phyloP scores from a whole-genome alignment of 2,329 filamentous ascomycete genomes.

The Penicillium capsulatum region DNA sequence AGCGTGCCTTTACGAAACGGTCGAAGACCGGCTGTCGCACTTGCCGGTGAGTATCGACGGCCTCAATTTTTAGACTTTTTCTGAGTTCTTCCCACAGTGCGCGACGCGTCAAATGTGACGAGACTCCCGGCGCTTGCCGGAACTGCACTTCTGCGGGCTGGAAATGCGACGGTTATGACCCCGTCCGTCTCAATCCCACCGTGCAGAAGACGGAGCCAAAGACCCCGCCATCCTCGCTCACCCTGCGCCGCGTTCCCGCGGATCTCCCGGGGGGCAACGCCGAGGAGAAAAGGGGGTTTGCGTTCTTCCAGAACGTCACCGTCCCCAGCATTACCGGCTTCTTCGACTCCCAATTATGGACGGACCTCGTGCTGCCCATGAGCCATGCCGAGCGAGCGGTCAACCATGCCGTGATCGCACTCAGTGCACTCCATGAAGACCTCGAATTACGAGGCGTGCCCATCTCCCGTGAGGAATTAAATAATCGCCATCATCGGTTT shows the following conservation, averaged over 20 bases:
- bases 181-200: constrained; percentile 3
- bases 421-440: constrained; percentile 7
- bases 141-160: constrained; percentile 12
- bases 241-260: not conserved
- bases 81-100: constrained; percentile 2
- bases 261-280: not conserved
- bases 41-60: constrained; percentile 6
- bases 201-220: not conserved
- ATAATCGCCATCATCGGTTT: constrained; percentile 16
- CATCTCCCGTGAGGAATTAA: constrained; percentile 5
- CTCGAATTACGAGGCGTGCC: constrained; percentile 2
- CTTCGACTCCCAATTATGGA: constrained; percentile 5
- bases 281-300: constrained; percentile 4
- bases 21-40: constrained; percentile 7
- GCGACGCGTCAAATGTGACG: constrained; percentile 17
- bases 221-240: no score
- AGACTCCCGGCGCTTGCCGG: constrained; percentile 12
- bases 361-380: constrained; percentile 5
- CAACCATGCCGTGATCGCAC: constrained; percentile 5
- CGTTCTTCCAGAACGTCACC: constrained; percentile 3
- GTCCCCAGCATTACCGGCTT: constrained; percentile 2
- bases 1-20: constrained; percentile 2
- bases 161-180: constrained; percentile 19
- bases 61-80: not conserved
- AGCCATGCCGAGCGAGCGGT: constrained; percentile 3